These are phyloP conservation scores for Leccinum subrobustum DNA, from an alignment of 1,284 basidiomycete species.

Conservation along the genomic window DNA sequence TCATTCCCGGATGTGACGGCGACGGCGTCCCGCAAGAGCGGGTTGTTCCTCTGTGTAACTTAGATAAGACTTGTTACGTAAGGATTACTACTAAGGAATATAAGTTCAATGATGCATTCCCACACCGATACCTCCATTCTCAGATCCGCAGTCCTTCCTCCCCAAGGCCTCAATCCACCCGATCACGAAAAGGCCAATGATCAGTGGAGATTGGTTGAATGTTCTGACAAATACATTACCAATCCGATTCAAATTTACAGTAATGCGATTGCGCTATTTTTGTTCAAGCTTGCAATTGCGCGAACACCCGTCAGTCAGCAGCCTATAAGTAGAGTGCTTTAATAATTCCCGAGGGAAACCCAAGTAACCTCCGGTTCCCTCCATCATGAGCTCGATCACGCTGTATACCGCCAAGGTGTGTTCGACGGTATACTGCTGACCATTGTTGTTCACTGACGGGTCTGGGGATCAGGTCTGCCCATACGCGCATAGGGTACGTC, in stretches of 20 bases:
- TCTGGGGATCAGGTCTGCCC: slow-evolving; percentile 11
- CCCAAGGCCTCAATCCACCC: background rate
- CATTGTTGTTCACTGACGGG: background rate
- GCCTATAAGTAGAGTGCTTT: slow-evolving; percentile 5
- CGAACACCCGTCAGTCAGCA: background rate
- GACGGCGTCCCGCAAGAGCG: background rate
- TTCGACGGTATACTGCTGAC: background rate
- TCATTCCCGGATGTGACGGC: background rate
- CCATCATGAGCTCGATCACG: slow-evolving; percentile 34
- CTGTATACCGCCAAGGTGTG: slow-evolving; percentile 49
- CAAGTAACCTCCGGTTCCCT: background rate
- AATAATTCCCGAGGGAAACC: background rate
- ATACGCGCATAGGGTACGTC: slow-evolving; percentile 14
- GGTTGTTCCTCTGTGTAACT: slow-evolving; percentile 3
- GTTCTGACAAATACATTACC: slow-evolving; percentile 1
- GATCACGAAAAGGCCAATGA: background rate
- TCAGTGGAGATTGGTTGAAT: background rate
- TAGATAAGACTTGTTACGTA: background rate
- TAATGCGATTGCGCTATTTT: background rate
- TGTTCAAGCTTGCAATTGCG: background rate
- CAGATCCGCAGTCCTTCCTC: too few species aligned
- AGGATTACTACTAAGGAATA: background rate
- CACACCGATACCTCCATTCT: background rate
- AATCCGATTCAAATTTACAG: background rate
- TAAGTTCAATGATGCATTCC: background rate